phyloP scores from a whole-genome alignment of 495 filamentous ascomycete species.

The Tricharina praecox region DNA sequence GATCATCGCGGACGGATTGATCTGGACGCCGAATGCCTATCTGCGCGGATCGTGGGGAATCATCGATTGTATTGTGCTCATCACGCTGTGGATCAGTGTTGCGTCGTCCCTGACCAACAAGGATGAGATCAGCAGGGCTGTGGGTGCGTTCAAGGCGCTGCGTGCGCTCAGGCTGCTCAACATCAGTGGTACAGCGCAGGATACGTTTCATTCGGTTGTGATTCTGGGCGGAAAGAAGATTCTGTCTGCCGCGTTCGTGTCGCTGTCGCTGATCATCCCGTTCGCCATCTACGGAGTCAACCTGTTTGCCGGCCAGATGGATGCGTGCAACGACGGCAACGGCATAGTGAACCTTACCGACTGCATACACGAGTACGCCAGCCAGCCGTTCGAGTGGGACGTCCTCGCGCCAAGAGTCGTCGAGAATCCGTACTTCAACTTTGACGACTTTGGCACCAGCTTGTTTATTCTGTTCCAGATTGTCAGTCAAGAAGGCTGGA shows the following conservation, averaged over 20 bases:
- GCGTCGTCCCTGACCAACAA: constrained; percentile 58
- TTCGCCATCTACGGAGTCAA: constrained; percentile 93
- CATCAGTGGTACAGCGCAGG: constrained; percentile 85
- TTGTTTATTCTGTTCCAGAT: constrained; percentile 97
- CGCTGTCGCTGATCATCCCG: constrained; percentile 80
- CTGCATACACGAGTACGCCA: constrained; percentile 69
- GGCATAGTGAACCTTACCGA: constrained; percentile 42
- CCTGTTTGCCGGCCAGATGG: constrained; percentile 70
- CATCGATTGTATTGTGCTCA: constrained; percentile 80
- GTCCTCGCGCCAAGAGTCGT: constrained; percentile 67
- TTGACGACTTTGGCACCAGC: constrained; percentile 82
- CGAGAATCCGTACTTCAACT: constrained; percentile 70
- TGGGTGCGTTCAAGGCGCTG: constrained; percentile 97
- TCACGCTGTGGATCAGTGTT: constrained; percentile 95
- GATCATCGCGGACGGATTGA: constrained; percentile 86
- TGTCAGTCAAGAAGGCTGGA: constrained; percentile 96
- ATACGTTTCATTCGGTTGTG: constrained; percentile 93
- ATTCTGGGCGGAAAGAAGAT: constrained; percentile 88
- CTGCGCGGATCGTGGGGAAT: constrained; percentile 93
- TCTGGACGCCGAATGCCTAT: constrained; percentile 95
- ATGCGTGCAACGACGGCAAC: constrained; percentile 59
- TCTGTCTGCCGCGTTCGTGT: constrained; percentile 74
- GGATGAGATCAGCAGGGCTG: constrained; percentile 65
- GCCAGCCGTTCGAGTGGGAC: constrained; percentile 62
- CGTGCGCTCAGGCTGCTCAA: constrained; percentile 82